These are phyloP conservation scores for Hypsizygus marmoreus DNA, from an alignment of 768 basidiomycete genomes.

Conservation along the genomic window DNA sequence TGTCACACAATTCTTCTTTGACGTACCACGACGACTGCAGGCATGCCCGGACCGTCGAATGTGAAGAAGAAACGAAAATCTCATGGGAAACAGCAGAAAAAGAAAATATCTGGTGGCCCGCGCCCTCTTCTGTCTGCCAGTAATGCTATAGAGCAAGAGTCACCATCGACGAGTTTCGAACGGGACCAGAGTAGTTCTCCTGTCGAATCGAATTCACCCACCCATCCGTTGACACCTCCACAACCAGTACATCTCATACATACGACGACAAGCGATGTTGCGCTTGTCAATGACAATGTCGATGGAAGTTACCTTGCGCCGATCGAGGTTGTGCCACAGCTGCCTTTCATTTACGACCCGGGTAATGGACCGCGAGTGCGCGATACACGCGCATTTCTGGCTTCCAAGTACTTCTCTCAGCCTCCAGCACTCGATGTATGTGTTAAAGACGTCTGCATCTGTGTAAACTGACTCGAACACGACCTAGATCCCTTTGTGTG, in stretches of 20 bases:
- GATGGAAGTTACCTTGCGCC: background rate
- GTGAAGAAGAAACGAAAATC: conserved; percentile 45
- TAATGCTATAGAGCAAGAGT: conserved; percentile 9
- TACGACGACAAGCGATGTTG: background rate
- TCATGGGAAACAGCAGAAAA: conserved; percentile 39
- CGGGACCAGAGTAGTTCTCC: conserved; percentile 16
- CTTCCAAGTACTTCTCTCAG: conserved; percentile 64
- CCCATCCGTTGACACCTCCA: conserved; percentile 19
- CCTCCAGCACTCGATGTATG: conserved; percentile 56
- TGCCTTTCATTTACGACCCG: conserved; percentile 74
- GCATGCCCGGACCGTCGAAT: conserved; percentile 69
- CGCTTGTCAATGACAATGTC: conserved; percentile 1
- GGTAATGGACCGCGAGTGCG: conserved; percentile 80
- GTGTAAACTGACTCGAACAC: background rate
- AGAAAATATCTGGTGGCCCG: no score
- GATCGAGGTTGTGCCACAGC: conserved; percentile 32
- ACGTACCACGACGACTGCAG: background rate
- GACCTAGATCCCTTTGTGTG: conserved; percentile 62
- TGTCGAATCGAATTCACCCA: conserved; percentile 20
- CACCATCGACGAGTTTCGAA: conserved; percentile 5
- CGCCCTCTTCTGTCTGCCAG: no score
- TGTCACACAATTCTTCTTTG: conserved; percentile 3
- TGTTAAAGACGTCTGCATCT: background rate
- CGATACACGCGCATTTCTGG: conserved; percentile 64
- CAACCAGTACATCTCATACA: conserved; percentile 4